Evolutionary conservation across 495 filamentous ascomycete genomes (phyloP).

Genomic region (Durotheca rogersii): DNA sequence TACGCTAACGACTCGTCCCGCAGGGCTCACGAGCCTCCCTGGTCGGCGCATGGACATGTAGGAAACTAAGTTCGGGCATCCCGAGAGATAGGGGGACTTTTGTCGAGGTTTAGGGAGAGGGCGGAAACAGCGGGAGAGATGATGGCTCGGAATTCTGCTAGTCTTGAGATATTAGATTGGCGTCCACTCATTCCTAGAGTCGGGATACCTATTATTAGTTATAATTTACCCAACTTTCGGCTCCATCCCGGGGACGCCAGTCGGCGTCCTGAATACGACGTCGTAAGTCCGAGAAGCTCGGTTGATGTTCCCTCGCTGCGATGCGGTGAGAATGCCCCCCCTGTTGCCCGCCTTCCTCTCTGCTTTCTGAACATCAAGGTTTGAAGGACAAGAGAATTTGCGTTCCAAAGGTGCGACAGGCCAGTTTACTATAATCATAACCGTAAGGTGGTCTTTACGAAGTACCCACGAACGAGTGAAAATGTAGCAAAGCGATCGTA

Average conservation of each 20-base stretch:
- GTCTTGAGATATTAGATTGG: not conserved
- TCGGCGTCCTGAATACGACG: not conserved
- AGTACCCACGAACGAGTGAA: too few relatives aligned
- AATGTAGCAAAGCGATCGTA: too few relatives aligned
- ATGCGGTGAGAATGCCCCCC: too few relatives aligned
- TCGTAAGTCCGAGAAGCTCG: too few relatives aligned
- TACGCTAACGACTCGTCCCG: not conserved
- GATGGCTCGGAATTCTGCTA: not conserved
- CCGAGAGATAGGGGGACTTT: not conserved
- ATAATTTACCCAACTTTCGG: not conserved
- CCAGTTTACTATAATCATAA: too few relatives aligned
- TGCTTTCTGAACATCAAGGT: too few relatives aligned
- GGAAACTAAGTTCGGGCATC: not conserved
- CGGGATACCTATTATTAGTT: not conserved
- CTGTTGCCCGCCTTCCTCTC: too few relatives aligned
- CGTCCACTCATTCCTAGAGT: not conserved
- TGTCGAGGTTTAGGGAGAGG: not conserved
- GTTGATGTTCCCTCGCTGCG: too few relatives aligned
- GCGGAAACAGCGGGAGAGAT: not conserved
- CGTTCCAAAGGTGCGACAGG: too few relatives aligned
- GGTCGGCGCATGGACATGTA: constrained; percentile 21
- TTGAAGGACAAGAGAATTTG: too few relatives aligned
- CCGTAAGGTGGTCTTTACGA: too few relatives aligned
- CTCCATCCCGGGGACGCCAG: not conserved
- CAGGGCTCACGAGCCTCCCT: constrained; percentile 21